Percentiles rank a stretch among this genome's conserved stretches.
Conservation (phyloP, 495 filamentous ascomycete species). For the Aspergillus heteromorphus region DNA sequence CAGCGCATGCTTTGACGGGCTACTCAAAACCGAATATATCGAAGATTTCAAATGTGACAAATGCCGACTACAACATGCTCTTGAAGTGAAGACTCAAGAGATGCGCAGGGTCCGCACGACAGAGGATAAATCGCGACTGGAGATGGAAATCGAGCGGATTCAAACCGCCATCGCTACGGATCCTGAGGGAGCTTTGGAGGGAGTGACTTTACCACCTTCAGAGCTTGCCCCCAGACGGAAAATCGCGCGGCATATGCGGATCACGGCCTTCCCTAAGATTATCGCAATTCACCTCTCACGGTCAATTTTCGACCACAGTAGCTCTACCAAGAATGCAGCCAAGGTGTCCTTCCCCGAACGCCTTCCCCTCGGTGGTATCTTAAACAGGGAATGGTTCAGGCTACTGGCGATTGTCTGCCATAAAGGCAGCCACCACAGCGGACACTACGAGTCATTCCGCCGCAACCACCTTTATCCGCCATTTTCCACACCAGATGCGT, state of each 20-base stretch:
- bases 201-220: slow-evolving; percentile 66
- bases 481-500: slow-evolving; percentile 74
- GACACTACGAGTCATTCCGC: slow-evolving; percentile 95
- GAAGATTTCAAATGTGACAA: slow-evolving; percentile 95
- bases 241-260: slow-evolving; percentile 80
- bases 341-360: slow-evolving; percentile 88
- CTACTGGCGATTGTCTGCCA: slow-evolving; percentile 86
- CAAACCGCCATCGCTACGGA: slow-evolving; percentile 61
- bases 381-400: slow-evolving; percentile 74
- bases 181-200: slow-evolving; percentile 70
- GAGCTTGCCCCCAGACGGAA: slow-evolving; percentile 70
- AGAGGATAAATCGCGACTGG: slow-evolving; percentile 47
- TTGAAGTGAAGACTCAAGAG: slow-evolving; percentile 48
- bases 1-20: slow-evolving; percentile 78
- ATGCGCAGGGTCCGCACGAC: slow-evolving; percentile 38
- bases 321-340: slow-evolving; percentile 86
- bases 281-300: slow-evolving; percentile 88
- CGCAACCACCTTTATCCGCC: slow-evolving; percentile 74
- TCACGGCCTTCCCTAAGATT: slow-evolving; percentile 80
- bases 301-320: slow-evolving; percentile 76
- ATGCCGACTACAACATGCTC: slow-evolving; percentile 78
- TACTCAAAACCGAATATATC: slow-evolving; percentile 92
- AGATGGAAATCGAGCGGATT: slow-evolving; percentile 50
- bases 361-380: slow-evolving; percentile 71
- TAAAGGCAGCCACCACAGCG: slow-evolving; percentile 91